These are phyloP conservation scores for Aeschynomene evenia DNA, from an alignment of 306 rosid genomes.

Conservation along the genomic window DNA sequence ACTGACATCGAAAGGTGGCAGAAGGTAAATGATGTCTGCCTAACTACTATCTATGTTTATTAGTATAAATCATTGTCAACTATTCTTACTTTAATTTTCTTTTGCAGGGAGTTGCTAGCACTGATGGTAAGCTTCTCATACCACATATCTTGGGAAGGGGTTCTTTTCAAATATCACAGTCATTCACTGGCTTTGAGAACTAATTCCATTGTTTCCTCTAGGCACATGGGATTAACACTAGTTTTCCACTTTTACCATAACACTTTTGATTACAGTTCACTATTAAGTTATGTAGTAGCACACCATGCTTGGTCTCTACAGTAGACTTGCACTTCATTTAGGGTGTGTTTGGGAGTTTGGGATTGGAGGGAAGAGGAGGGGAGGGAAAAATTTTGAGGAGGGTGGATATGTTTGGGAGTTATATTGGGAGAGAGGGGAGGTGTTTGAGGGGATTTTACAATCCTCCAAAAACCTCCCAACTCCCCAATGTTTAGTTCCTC, in stretches of 20 bases:
- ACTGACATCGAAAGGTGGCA: slow-evolving; percentile 98
- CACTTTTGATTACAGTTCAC: not conserved
- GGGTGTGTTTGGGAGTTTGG: no score
- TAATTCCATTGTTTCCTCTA: not conserved
- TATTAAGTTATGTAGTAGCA: slow-evolving; percentile 12
- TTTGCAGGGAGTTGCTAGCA: slow-evolving; percentile 90
- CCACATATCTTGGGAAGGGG: not conserved
- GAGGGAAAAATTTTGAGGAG: no score
- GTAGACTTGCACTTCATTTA: not conserved
- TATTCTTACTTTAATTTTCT: slow-evolving; percentile 26
- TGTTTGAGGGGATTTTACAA: no score
- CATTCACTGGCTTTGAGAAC: slow-evolving; percentile 16
- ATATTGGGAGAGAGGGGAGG: no score
- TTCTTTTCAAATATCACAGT: slow-evolving; percentile 16
- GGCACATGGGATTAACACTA: slow-evolving; percentile 9
- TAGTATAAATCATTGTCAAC: not conserved
- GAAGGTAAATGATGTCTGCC: slow-evolving; percentile 59
- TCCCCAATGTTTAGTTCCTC: no score
- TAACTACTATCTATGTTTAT: not conserved
- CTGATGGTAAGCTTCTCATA: slow-evolving; percentile 73
- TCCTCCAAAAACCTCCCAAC: no score
- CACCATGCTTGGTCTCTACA: not conserved
- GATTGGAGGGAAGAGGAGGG: no score
- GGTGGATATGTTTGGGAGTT: no score
- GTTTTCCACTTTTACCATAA: slow-evolving; percentile 3